Percentiles rank a stretch among this genome's conserved stretches.
Conservation (phyloP, 805 yeast species). For the Ogataea salicorniae region DNA sequence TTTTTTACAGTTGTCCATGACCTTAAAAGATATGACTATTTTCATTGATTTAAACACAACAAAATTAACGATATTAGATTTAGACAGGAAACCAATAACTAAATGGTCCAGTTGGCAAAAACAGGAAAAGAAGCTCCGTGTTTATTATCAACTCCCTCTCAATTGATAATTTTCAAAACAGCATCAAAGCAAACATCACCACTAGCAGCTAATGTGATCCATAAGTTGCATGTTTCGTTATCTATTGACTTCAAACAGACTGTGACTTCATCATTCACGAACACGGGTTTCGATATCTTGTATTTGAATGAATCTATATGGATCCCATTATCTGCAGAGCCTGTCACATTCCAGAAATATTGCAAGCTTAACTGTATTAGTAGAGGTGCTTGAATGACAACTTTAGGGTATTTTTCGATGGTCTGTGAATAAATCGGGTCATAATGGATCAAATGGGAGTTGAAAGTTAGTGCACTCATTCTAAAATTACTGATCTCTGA, state of each 20-base stretch:
- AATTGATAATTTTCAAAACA: slow-evolving; percentile 4
- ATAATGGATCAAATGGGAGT: slow-evolving; percentile 81
- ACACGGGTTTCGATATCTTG: slow-evolving; percentile 46
- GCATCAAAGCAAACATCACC: slow-evolving; percentile 16
- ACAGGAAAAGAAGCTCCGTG: slow-evolving; percentile 19
- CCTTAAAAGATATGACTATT: slow-evolving; percentile 48
- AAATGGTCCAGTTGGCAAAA: slow-evolving; percentile 42
- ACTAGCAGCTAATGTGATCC: slow-evolving; percentile 21
- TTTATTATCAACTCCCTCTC: slow-evolving; percentile 1
- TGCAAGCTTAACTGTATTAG: slow-evolving; percentile 55
- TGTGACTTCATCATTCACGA: slow-evolving; percentile 34
- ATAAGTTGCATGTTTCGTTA: slow-evolving; percentile 16
- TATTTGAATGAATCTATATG: slow-evolving; percentile 37
- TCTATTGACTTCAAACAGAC: slow-evolving; percentile 17
- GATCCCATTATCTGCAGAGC: slow-evolving; percentile 1
- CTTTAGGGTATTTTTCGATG: slow-evolving; percentile 54
- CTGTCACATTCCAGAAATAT: slow-evolving; percentile 29
- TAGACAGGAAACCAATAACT: slow-evolving; percentile 41
- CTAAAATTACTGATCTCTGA: slow-evolving; percentile 45
- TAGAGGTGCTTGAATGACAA: slow-evolving; percentile 80
- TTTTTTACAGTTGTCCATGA: slow-evolving; percentile 41
- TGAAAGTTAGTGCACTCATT: slow-evolving; percentile 73
- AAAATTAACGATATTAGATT: slow-evolving; percentile 35
- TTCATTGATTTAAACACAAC: slow-evolving; percentile 34
- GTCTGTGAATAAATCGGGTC: slow-evolving; percentile 48